Base-by-base conservation (phyloP, 257 asterid genomes). In the Prunella vulgaris region DNA sequence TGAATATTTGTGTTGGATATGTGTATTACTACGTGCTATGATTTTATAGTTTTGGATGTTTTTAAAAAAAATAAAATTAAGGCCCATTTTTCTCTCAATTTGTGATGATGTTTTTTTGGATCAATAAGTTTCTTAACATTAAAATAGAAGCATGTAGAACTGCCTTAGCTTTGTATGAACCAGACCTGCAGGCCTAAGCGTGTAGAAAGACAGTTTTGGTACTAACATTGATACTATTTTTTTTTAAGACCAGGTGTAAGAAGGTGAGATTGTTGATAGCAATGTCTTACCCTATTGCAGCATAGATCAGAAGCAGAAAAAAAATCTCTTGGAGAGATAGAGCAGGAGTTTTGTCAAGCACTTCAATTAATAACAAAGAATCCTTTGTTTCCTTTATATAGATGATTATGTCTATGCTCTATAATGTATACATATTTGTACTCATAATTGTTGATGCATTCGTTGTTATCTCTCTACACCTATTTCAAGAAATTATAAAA, bases 311-410 rank as follows among this genome's bases (percentile, higher is more conserved):
- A 85, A 90, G 60, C 58, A 74, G 66, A 93, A 90, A 79, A n/a
- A n/a, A 93, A 78, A 87, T 56, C 90, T 30, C 5, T 93, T 13
- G 98, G 98, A 21, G 98, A 93, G 82, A 93, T 93, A 97, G 98
- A 93, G 76, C 98, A 93, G 79, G 98, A 90, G 1, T 93, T 93
- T 83, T 90, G 90, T 70, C 98, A 84, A 85, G 98, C 98, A 67
- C 87, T 93, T 57, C 97, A 93, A 81, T 97, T 93, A 77, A 58
- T 40, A 27, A 71, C 25, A 35, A 13, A 33, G 49, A 58, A 17
- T 33, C 24, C 66, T 14, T 48, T 7, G 56, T 73, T 54, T 28
- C 42, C 63, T 48, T 71, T 32, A 12, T 14, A 32, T 59, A 44
- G 53, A 40, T 38, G 22, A 25, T 64, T 64, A 66, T 27, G 10